Evolutionary conservation across 2,329 filamentous ascomycete species (phyloP).

Genomic region (Trichoderma sp.): DNA sequence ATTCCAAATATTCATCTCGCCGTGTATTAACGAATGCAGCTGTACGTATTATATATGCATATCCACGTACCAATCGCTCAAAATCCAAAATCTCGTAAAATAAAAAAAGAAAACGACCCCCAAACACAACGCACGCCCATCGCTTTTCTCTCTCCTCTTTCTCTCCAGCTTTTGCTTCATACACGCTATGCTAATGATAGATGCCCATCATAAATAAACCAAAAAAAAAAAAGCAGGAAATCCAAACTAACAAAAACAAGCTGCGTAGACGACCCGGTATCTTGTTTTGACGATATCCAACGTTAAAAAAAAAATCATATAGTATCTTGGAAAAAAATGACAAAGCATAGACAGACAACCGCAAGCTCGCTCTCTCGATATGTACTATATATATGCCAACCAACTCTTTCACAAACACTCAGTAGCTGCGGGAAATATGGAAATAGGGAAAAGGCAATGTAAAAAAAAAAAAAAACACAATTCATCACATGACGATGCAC

Average conservation of each 20-base stretch:
- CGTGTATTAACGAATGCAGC: not conserved
- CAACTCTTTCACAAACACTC: not conserved
- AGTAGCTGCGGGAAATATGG: not conserved
- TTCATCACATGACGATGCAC: slow-evolving; percentile 50
- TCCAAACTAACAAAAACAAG: not conserved
- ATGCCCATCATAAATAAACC: not conserved
- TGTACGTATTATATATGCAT: not conserved
- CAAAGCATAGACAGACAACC: not conserved
- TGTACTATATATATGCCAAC: not conserved
- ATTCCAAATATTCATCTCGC: not conserved
- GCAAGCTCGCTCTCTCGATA: not conserved
- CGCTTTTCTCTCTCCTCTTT: not conserved
- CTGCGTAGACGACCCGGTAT: not conserved
- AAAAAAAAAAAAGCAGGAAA: not conserved
- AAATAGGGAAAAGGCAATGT: not conserved
- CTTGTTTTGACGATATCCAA: not conserved
- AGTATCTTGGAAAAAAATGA: not conserved
- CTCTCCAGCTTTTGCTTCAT: not conserved
- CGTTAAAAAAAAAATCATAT: not conserved
- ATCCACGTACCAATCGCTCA: not conserved
- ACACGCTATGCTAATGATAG: slow-evolving; percentile 4
- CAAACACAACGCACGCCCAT: not conserved
- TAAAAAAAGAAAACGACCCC: not conserved
- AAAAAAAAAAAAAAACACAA: too few species aligned
- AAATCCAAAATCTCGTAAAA: not conserved